Base-by-base conservation (phyloP, 371 early-diverging fungal species). In the Batkoa obscura region DNA sequence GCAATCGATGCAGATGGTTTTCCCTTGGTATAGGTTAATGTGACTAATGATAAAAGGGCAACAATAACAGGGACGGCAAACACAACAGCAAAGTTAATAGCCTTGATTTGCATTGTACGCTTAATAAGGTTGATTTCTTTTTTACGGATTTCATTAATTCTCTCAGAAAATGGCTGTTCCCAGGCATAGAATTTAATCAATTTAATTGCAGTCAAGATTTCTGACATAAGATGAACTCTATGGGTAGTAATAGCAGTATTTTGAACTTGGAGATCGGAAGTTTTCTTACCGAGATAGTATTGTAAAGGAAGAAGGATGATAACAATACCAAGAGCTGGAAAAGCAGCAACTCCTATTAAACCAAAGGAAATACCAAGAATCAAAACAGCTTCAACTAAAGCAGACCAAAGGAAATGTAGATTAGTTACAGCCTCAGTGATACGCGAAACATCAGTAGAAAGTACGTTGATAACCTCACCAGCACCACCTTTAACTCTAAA, bases 181-280 rank as follows among this genome's bases (percentile, higher is more conserved):
- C 82, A 82, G 1, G 81, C 81, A 60, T 83, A 81, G 60, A 80
- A 81, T 63, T 84, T 84, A 62, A 84, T 79, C 33, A 83, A 62
- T 61, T 81, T 83, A 59, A 84, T 79, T 32, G 80, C 79, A 0
- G 83, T 82, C 38, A 84, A 59, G 36, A 81, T 67, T 61, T 84
- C 84, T 0, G 73, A 72, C 71, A 84, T 79, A 38, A 81, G 63
- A 51, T 79, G 78, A 9, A 81, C 80, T 47, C 84, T 74, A 33
- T 72, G 63, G 0, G 76, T 74, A 15, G 78, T 72, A 10, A 71
- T 64, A 5, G 50, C 59, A 15, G 81, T 73, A 6, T 60, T 64
- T 13, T 57, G 41, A 46, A 65, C 53, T 3, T 64, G 60, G 12
- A 71, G 50, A 3, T 50, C 56, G 38, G 73, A 70, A 12, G 75